Percentiles rank a stretch among this genome's conserved stretches.
phyloP scores from a whole-genome alignment of 495 filamentous ascomycete species.

The Aspergillus nanangensis region DNA sequence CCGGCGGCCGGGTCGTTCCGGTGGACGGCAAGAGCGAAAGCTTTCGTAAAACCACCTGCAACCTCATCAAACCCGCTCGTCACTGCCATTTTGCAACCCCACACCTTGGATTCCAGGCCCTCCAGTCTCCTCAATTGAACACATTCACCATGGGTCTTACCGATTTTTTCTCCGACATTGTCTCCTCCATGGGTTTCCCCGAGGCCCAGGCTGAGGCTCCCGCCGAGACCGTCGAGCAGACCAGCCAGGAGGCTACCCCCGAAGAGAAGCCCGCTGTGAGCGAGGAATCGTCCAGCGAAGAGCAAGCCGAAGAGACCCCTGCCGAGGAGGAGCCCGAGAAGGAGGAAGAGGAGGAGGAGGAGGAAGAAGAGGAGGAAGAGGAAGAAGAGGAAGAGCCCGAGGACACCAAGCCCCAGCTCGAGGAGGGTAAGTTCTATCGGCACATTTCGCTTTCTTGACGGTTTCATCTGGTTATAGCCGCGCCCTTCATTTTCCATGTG shows the following conservation, averaged over 20 bases:
- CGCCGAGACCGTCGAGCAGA: constrained; percentile 45
- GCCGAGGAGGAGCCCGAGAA: constrained; percentile 42
- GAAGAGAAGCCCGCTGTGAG: constrained; percentile 44
- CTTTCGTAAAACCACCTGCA: constrained; percentile 38
- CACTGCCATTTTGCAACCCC: constrained; percentile 17
- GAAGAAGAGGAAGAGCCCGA: constrained; percentile 87
- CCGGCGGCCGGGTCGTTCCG: constrained; percentile 43
- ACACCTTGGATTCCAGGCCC: constrained; percentile 12
- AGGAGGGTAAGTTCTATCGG: constrained; percentile 93
- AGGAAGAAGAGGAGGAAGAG: constrained; percentile 70
- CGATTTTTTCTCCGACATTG: constrained; percentile 60
- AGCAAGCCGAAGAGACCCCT: constrained; percentile 39
- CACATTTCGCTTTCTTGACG: too few relatives aligned
- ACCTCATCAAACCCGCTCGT: constrained; percentile 32
- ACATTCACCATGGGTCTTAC: constrained; percentile 56
- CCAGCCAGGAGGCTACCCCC: constrained; percentile 47
- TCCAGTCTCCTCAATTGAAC: constrained; percentile 37
- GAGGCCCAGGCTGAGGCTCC: constrained; percentile 60
- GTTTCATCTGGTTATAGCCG: neutral
- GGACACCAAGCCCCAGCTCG: constrained; percentile 82
- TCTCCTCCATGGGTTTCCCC: constrained; percentile 52
- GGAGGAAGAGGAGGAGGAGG: constrained; percentile 42
- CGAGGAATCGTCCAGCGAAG: constrained; percentile 33
- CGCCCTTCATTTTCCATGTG: constrained; percentile 1
- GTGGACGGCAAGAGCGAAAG: constrained; percentile 36